Base-by-base conservation (phyloP, 768 basidiomycete species). In the Suillus subalutaceus region DNA sequence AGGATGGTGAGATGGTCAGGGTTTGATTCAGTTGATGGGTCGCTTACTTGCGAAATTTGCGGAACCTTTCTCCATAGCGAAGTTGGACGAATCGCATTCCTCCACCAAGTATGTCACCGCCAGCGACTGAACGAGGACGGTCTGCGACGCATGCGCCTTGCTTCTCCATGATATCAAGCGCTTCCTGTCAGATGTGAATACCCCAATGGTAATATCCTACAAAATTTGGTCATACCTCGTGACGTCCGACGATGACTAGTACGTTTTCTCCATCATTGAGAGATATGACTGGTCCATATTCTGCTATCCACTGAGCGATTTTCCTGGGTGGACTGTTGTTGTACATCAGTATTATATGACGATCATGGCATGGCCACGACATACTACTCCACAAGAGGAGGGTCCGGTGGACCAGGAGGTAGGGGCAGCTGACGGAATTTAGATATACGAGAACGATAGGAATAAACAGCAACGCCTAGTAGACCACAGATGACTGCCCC, bases 161-260 rank as follows among this genome's bases (percentile, higher is more conserved):
- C 67, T 85, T 84, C 73, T 88, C 87, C 84, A 89, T 81, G 61
- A 88, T 82, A 13, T 88, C 85, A 0, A 85, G 79, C 0, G 87
- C 86, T 56, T 73, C 75, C 73, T 75, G 16, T 23, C n/a, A 58
- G 4, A 23, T 5, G 32, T 40, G 2, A 55, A 7, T 37, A 7
- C 65, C 8, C 6, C 66, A 70, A 23, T 76, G 32, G n/a, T 74
- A 72, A 56, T 74, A 66, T 3, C 70, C 72, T 6, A 73, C 32
- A 26, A 18, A 30, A 41, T 32, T 32, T 1, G 10, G 5, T 23
- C 65, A 12, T 15, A 66, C 66, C 15, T 67, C 30, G 53, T 63
- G 41, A 35, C 66, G 66, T 32, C 66, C 67, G 9, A 67, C 20
- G 59, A 67, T 61, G 26, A 67, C 67, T 37, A 62, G 30, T 16